Conservation (phyloP, 306 rosid species). For the Corylus avellana region DNA sequence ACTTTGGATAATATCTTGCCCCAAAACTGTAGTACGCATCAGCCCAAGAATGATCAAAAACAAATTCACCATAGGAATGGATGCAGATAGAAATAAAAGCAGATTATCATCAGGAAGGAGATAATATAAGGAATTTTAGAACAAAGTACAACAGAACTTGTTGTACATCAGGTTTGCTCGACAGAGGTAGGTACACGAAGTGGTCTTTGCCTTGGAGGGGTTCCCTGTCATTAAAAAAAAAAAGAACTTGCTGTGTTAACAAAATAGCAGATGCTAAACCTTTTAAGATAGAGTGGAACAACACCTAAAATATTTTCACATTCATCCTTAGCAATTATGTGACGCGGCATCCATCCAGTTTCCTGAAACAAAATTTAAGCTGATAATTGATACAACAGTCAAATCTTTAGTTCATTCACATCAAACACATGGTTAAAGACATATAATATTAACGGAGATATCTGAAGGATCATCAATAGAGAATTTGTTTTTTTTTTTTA, state of each 20-base stretch:
- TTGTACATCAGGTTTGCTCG: too few relatives aligned
- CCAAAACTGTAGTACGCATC: slow-evolving; percentile 81
- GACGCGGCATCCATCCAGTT: slow-evolving; percentile 88
- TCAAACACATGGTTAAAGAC: not conserved
- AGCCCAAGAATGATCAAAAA: slow-evolving; percentile 97
- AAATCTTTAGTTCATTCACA: not conserved
- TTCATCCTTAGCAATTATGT: slow-evolving; percentile 69
- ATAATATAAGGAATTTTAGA: not conserved
- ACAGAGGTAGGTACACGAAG: too few relatives aligned
- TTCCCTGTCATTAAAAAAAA: not conserved
- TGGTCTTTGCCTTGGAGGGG: too few relatives aligned
- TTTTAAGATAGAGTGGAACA: slow-evolving; percentile 85
- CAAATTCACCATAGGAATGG: slow-evolving; percentile 96
- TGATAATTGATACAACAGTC: not conserved
- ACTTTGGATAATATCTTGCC: slow-evolving; percentile 76
- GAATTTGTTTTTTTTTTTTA: not conserved
- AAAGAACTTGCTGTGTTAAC: slow-evolving; percentile 15
- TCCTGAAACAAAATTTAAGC: slow-evolving; percentile 40
- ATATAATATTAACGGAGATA: not conserved
- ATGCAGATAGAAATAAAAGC: slow-evolving; percentile 42
- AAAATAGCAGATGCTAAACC: slow-evolving; percentile 37
- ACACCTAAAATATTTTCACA: slow-evolving; percentile 54
- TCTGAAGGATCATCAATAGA: not conserved
- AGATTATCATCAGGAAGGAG: slow-evolving; percentile 1
- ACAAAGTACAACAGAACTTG: not conserved